Evolutionary conservation across 75 land plant genomes (phyloP).

Genomic region (Adiantum capillusveneris): DNA sequence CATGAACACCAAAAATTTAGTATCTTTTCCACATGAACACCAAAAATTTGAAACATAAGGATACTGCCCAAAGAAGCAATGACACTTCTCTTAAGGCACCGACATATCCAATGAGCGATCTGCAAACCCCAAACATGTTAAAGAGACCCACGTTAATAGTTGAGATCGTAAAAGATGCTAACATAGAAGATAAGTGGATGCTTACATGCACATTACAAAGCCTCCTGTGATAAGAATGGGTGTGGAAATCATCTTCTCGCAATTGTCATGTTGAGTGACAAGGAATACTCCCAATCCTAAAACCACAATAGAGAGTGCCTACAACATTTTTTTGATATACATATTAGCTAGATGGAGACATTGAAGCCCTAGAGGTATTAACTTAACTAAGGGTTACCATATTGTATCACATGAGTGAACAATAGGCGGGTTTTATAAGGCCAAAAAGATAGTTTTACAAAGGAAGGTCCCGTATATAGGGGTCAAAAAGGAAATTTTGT

Average conservation of each 20-base stretch:
- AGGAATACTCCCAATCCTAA: constrained; percentile 51
- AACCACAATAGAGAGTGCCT: constrained; percentile 36
- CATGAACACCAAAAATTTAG: too few species aligned
- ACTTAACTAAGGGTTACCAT: too few species aligned
- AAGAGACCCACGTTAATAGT: not conserved
- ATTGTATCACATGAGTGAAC: too few species aligned
- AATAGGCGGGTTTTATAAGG: too few species aligned
- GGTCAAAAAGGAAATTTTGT: too few species aligned
- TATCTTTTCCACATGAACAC: too few species aligned
- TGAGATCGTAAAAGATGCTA: not conserved
- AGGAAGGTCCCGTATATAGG: too few species aligned
- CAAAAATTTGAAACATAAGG: too few species aligned
- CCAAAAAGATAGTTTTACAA: too few species aligned
- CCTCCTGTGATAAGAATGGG: constrained; percentile 55
- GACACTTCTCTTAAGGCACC: constrained; percentile 43
- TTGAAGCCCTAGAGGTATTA: too few species aligned
- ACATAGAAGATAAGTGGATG: not conserved
- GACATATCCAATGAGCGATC: constrained; percentile 52
- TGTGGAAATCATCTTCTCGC: constrained; percentile 41
- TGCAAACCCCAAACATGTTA: constrained; percentile 5
- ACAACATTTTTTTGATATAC: too few species aligned
- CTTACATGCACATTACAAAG: constrained; percentile 43
- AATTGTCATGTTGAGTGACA: constrained; percentile 45
- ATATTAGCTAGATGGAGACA: too few species aligned
- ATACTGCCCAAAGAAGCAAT: constrained; percentile 50